Evolutionary conservation across 495 filamentous ascomycete species (phyloP), one percentile per base, ranked within the genome.

Genomic region (Bryoglossum gracile): DNA sequence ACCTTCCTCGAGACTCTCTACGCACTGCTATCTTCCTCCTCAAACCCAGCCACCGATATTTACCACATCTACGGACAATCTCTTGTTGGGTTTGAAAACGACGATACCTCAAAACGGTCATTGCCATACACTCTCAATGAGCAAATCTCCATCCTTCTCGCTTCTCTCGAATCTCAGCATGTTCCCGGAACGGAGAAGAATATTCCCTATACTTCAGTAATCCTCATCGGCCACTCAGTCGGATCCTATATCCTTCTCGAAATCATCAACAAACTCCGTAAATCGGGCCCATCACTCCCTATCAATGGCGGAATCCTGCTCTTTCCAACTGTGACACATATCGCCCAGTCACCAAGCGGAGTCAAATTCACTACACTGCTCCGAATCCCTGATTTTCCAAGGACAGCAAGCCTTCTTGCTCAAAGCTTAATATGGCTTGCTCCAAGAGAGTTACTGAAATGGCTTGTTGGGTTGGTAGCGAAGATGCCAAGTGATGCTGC

Each of bases 201-300:
- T 8, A 35, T 46, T 17, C 55, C 53, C 0, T 76, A 66, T 47
- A 62, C 70, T 30, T 75, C 75, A 32, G 74, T 94, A 2, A 75
- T 94, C 18, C 69, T 97, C 4, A 78, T 94, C 22, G 88, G 86
- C 0, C 88, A 94, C 61, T 91, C 87, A 0, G 85, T 94, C 2
- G 88, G 88, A 18, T 66, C 78, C 0, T 94, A 86, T 60, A 83
- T 94, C 8, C 63, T 77, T n/a, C 72, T 90, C 54, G 87, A 92
- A 65, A 61, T 87, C 6, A 69, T 87, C 22, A 66, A 79, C 28
- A 68, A 76, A 14, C 73, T 80, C 60, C 69, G 40, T 34, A 50
- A 52, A 21, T 32, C 30, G 21, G 30, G 25, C 21, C 53, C 45
- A n/a, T 53, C 37, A 13, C 42, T 46, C 4, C 30, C 51, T 53